Conservation (phyloP, 805 yeast genomes). For the Candida schatavii region DNA sequence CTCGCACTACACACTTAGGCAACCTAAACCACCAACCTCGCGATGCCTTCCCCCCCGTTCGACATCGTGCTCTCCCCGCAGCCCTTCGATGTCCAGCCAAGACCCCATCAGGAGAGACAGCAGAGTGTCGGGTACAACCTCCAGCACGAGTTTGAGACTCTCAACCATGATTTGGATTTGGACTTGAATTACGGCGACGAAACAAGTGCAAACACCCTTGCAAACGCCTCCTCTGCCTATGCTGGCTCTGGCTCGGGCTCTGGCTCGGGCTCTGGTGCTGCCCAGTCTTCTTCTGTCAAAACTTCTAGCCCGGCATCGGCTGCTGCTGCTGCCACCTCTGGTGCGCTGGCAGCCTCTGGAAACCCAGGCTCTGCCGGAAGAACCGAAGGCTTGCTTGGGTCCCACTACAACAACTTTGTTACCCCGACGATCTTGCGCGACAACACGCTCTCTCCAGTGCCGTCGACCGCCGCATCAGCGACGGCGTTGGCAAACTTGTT, state of each 20-base stretch:
- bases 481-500: constrained; percentile 26
- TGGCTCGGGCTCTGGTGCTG: neutral
- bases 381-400: constrained; percentile 9
- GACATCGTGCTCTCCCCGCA: constrained; percentile 40
- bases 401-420: constrained; percentile 14
- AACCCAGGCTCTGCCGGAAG: neutral
- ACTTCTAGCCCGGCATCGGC: neutral
- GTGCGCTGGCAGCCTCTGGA: neutral
- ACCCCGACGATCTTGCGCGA: constrained; percentile 15
- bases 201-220: neutral
- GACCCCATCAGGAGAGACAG: constrained; percentile 22
- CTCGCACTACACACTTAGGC: too few species aligned
- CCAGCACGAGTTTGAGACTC: constrained; percentile 47
- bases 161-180: constrained; percentile 44
- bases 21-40: too few species aligned
- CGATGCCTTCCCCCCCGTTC: constrained; percentile 15
- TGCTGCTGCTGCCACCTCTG: neutral
- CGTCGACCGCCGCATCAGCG: constrained; percentile 12
- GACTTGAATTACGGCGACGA: constrained; percentile 22
- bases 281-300: neutral
- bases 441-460: constrained; percentile 19
- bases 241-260: constrained; percentile 1
- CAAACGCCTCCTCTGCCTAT: neutral
- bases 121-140: constrained; percentile 45
- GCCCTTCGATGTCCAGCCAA: constrained; percentile 24